Percentiles rank a stretch among this genome's conserved stretches.
phyloP scores from a whole-genome alignment of 371 early-diverging fungal species.

The Mortierella sp. region DNA sequence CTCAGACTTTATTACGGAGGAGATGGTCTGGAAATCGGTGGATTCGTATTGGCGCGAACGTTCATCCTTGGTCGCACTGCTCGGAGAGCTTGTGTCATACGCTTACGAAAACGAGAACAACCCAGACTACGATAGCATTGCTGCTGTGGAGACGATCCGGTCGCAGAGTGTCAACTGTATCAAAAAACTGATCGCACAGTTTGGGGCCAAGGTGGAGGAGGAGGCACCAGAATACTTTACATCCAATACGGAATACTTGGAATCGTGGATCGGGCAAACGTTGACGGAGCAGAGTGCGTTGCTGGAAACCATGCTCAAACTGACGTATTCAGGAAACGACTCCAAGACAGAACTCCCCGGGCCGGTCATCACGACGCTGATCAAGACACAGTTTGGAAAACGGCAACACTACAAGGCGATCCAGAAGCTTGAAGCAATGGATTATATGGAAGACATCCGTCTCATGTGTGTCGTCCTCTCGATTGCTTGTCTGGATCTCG shows the following conservation, averaged over 20 bases:
- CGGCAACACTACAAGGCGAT: constrained; percentile 24
- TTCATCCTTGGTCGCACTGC: constrained; percentile 28
- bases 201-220: constrained; percentile 16
- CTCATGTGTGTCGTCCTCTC: constrained; percentile 36
- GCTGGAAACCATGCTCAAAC: constrained; percentile 34
- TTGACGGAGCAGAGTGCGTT: constrained; percentile 40
- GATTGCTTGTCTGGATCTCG: constrained; percentile 39
- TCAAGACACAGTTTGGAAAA: constrained; percentile 39
- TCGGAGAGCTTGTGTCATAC: constrained; percentile 26
- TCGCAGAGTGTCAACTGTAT: constrained; percentile 28
- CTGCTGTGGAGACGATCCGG: constrained; percentile 19
- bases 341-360: constrained; percentile 18
- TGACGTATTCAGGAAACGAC: constrained; percentile 31
- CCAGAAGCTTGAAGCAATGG: constrained; percentile 33
- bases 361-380: constrained; percentile 18
- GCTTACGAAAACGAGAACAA: constrained; percentile 16
- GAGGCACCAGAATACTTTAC: constrained; percentile 40
- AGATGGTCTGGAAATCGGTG: constrained; percentile 22
- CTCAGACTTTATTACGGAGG: constrained; percentile 29
- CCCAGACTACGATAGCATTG: constrained; percentile 11
- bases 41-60: constrained; percentile 43
- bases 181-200: constrained; percentile 29
- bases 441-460: constrained; percentile 30
- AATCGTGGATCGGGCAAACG: constrained; percentile 49
- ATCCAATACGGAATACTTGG: constrained; percentile 24